phyloP scores from a whole-genome alignment of 1,284 basidiomycete species.

The Leccinum pseudoinsigne region DNA sequence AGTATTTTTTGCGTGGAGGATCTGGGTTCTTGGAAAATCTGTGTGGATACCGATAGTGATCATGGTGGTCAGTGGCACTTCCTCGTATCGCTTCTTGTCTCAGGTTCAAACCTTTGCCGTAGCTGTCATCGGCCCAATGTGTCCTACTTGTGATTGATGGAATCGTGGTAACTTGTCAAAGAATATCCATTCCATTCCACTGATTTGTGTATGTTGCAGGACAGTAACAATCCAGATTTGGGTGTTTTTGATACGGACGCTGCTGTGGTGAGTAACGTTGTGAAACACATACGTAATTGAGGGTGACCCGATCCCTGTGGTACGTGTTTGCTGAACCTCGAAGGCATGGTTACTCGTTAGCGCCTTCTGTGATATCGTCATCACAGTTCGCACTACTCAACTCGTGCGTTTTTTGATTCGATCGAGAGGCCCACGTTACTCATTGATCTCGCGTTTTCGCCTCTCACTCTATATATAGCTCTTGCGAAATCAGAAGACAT shows the following conservation, averaged over 20 bases:
- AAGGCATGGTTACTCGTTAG: constrained; percentile 7
- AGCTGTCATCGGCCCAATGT: constrained; percentile 1
- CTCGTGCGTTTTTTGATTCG: not conserved
- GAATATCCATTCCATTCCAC: not conserved
- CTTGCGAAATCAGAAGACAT: not conserved
- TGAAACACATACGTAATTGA: not conserved
- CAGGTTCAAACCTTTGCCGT: not conserved
- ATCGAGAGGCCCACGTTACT: not conserved
- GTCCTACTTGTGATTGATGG: not conserved
- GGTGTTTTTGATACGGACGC: constrained; percentile 6
- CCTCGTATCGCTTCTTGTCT: not conserved
- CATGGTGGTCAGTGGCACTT: constrained; percentile 2
- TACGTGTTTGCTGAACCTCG: not conserved
- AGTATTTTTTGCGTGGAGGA: constrained; percentile 7
- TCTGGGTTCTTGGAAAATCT: constrained; percentile 7
- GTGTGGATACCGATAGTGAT: constrained; percentile 2
- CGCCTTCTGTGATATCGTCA: constrained; percentile 4
- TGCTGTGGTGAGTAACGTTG: constrained; percentile 1
- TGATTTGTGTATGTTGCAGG: not conserved
- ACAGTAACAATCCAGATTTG: not conserved
- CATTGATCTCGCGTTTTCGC: not conserved
- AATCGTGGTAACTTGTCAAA: not conserved
- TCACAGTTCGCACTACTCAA: constrained; percentile 2
- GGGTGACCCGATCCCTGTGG: not conserved
- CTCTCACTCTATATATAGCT: not conserved